Evolutionary conservation across 179 eudicot genomes (phyloP).

Genomic region (Silene vulgaris): DNA sequence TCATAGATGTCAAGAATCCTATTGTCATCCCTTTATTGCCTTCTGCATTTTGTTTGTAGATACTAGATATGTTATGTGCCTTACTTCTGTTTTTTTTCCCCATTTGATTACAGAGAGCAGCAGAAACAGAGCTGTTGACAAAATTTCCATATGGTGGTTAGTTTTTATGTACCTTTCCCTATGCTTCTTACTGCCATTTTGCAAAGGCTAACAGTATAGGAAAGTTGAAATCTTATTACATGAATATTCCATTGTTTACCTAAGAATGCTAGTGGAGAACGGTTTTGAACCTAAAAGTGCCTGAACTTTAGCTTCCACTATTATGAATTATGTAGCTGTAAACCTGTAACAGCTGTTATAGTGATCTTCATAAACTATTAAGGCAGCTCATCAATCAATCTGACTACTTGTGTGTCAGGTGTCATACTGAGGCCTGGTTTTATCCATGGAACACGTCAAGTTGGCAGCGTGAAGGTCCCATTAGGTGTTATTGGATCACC

Average conservation of each 20-base stretch:
- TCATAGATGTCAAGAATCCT: not conserved
- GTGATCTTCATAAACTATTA: not conserved
- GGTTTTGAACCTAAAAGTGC: not conserved
- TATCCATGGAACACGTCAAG: slow-evolving; percentile 72
- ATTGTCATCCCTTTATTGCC: not conserved
- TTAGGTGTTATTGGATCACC: slow-evolving; percentile 81
- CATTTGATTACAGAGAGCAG: slow-evolving; percentile 53
- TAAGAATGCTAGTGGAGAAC: not conserved
- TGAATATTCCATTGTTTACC: not conserved
- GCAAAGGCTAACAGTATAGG: not conserved
- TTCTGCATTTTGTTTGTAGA: not conserved
- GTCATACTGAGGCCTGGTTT: slow-evolving; percentile 81
- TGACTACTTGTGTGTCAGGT: slow-evolving; percentile 38
- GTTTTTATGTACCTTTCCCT: slow-evolving; percentile 8
- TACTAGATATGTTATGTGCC: not conserved
- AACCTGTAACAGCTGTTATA: not conserved
- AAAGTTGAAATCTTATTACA: not conserved
- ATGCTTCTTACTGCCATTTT: not conserved
- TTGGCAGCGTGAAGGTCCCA: slow-evolving; percentile 77
- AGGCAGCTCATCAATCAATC: not conserved
- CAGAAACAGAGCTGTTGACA: slow-evolving; percentile 74
- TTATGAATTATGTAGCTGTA: not conserved
- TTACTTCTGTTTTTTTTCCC: slow-evolving; percentile 6
- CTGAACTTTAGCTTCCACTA: not conserved
- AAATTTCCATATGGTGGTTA: slow-evolving; percentile 79